Base-by-base conservation (phyloP, 441 rosid species). In the Euphorbia celastroides region DNA sequence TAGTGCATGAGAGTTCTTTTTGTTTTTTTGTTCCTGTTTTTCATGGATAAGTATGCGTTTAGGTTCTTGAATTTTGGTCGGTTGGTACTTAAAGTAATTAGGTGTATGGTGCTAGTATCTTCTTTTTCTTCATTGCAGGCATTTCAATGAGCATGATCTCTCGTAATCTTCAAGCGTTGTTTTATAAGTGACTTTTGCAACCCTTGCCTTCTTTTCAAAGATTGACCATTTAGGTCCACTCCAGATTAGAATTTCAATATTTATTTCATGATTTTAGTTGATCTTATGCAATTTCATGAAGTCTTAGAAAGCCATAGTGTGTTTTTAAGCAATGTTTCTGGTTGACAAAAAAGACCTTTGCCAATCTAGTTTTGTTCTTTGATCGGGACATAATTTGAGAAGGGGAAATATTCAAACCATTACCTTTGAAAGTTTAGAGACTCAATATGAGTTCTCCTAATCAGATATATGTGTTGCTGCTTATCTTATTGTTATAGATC, bases 401-500 rank as follows among this genome's bases (percentile, higher is more conserved):
- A n/a, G n/a, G 22, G 42, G 32, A 38, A 13, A 16, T 14, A 5
- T 9, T 13, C 10, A 57, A 27, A 57, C 5, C 11, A 7, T 57
- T 57, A 19, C 56, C 56, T 14, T 16, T 27, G 1, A 31, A 27
- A 26, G 9, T 8, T 25, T 16, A 42, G 42, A 13, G n/a, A 32
- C 23, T 9, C 25, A 41, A 11, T 56, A 55, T 56, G 56, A 5
- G 28, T 14, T 4, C 34, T 57, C 7, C 16, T 57, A 13, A 27
- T 1, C 44, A 57, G 50, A 64, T 14, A 42, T 38, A 10, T 23
- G 27, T 16, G 28, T 44, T 19, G 25, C 16, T 25, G 20, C 57
- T 10, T 65, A 55, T 50, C 64, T 58, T 70, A 57, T 65, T 61
- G 59, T 44, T 81, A 90, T 81, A 90, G 99, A 85, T 78, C 87